Base-by-base conservation (phyloP, 768 basidiomycete species). In the Pulveroboletus sp. region DNA sequence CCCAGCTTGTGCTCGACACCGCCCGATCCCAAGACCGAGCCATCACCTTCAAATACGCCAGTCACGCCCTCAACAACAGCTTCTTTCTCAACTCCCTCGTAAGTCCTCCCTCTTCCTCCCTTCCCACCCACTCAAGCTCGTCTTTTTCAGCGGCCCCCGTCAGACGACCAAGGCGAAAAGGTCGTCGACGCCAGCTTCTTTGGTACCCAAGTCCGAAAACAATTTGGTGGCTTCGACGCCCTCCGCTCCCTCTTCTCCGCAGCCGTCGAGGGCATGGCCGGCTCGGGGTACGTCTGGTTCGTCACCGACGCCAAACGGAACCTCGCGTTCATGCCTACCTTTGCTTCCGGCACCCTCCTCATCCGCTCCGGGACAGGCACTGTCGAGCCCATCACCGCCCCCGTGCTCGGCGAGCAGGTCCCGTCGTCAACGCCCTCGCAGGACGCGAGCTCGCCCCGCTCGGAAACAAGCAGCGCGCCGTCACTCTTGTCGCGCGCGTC, bases 41-140 rank as follows among this genome's bases (percentile, higher is more conserved):
- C 1, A 69, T 94, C 45, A 80, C 82, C 22, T 98, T 93, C 70
- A 95, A 89, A 69, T 93, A 94, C 62, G 93, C 94, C 4, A 87
- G 87, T 55, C 79, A 91, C 40, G 90, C 95, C 6, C 73, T 97
- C 53, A 99, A 98, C 72, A 98, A 96, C 68, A 83, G 84, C 58
- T 98, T 91, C 78, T 98, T 98, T 76, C 77, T 99, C 24, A 79
- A 89, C 56, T 77, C 76, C 49, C 76, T 99, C 32, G 95, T 97
- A 65, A 44, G 92, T 76, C 24, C 12, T 5, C 19, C 19, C 6
- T 14, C 2, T 12, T 17, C 26, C n/a, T 30, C 5, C 27, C n/a
- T 6, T 16, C 19, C 6, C 6, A 7, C 12, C 27, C 17, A 8
- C 5, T 19, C 23, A 3, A 16, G 13, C 27, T 23, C 22, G 16